A percentile compares a stretch with the other conserved stretches of the same genome.
Evolutionary conservation across 805 yeast species (phyloP).

Genomic region (Hermanozyma aechmeae): DNA sequence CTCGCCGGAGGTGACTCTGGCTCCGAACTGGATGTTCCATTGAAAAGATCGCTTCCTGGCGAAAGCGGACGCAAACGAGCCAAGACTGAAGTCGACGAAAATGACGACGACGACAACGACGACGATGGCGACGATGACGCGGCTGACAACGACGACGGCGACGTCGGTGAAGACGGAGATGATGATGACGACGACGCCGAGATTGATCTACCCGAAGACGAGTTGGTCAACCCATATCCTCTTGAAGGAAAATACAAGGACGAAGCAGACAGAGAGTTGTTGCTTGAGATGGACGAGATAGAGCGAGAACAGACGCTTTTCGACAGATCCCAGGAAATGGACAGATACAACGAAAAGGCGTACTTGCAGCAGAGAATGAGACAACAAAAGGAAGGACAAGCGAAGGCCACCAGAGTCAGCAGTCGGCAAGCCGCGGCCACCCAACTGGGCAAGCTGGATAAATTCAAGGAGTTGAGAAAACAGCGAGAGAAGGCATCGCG

Average conservation of each 20-base stretch:
- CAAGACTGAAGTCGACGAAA: constrained; percentile 9
- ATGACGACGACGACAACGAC: constrained; percentile 23
- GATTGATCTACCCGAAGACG: constrained; percentile 26
- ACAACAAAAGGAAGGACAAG: constrained; percentile 31
- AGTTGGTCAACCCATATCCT: constrained; percentile 71
- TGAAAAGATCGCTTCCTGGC: too few relatives aligned
- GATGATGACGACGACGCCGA: constrained; percentile 22
- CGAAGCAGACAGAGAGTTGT: constrained; percentile 59
- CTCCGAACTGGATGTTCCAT: constrained; percentile 28
- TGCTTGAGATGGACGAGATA: constrained; percentile 77
- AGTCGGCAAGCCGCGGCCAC: constrained; percentile 16
- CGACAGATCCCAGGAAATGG: constrained; percentile 89
- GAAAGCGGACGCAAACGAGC: too few relatives aligned
- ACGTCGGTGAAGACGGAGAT: constrained; percentile 8
- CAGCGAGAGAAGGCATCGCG: constrained; percentile 57
- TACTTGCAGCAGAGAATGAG: constrained; percentile 76
- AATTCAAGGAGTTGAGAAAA: constrained; percentile 64
- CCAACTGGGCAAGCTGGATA: constrained; percentile 36
- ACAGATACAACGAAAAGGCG: constrained; percentile 74
- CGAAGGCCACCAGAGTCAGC: constrained; percentile 29
- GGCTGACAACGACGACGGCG: constrained; percentile 20
- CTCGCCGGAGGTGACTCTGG: constrained; percentile 59
- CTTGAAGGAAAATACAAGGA: constrained; percentile 85
- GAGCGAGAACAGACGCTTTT: constrained; percentile 85
- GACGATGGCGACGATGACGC: constrained; percentile 14